phyloP scores from a whole-genome alignment of 2,329 filamentous ascomycete species.

The Myriosclerotinia scirpicola region DNA sequence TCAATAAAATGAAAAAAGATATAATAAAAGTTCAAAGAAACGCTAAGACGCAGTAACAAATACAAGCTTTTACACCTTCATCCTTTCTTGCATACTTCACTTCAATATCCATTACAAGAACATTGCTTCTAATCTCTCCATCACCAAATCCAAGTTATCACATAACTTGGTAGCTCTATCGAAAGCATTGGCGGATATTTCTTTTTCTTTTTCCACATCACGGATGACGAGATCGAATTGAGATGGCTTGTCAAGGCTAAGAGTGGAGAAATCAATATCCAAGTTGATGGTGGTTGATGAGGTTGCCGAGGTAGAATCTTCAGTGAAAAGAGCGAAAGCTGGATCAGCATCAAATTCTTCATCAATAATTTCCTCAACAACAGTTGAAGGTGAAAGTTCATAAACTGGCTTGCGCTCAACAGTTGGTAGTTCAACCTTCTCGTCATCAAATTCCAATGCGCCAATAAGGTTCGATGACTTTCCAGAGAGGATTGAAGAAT shows the following conservation, averaged over 20 bases:
- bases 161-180: slow-evolving; percentile 33
- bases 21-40: slow-evolving; percentile 16
- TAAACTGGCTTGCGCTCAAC: slow-evolving; percentile 46
- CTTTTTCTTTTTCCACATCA: slow-evolving; percentile 51
- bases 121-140: slow-evolving; percentile 34
- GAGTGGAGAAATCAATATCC: slow-evolving; percentile 50
- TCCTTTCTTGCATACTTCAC: not conserved
- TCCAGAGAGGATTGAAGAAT: slow-evolving; percentile 65
- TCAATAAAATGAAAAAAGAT: not conserved
- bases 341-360: slow-evolving; percentile 63
- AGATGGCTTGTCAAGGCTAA: slow-evolving; percentile 63
- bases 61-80: slow-evolving; percentile 18
- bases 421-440: slow-evolving; percentile 51
- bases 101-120: slow-evolving; percentile 27
- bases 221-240: slow-evolving; percentile 63
- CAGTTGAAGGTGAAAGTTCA: slow-evolving; percentile 24
- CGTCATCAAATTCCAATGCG: slow-evolving; percentile 44
- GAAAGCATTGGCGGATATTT: slow-evolving; percentile 29
- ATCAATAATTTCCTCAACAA: slow-evolving; percentile 44
- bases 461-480: slow-evolving; percentile 60
- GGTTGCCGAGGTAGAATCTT: slow-evolving; percentile 34
- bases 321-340: slow-evolving; percentile 60
- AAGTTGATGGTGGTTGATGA: slow-evolving; percentile 43
- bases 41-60: slow-evolving; percentile 33
- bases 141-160: slow-evolving; percentile 34